phyloP scores from a whole-genome alignment of 495 filamentous ascomycete species.

The Xylaria palmicola region DNA sequence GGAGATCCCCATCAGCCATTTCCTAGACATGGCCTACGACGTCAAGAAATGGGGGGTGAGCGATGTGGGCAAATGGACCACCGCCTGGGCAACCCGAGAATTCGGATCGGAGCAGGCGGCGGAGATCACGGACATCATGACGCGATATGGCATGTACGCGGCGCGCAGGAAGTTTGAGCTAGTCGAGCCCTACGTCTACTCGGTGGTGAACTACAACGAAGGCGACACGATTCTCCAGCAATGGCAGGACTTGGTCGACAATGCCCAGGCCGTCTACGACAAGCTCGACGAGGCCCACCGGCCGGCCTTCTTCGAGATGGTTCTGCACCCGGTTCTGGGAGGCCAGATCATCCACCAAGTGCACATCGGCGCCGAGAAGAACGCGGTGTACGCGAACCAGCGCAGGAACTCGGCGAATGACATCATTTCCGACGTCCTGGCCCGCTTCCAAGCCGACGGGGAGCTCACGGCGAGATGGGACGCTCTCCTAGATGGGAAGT shows the following conservation, averaged over 20 bases:
- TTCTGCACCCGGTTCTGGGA: slow-evolving; percentile 65
- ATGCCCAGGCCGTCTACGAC: slow-evolving; percentile 57
- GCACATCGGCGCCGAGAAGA: slow-evolving; percentile 59
- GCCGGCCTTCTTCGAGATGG: slow-evolving; percentile 67
- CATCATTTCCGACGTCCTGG: slow-evolving; percentile 57
- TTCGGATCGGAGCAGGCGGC: slow-evolving; percentile 53
- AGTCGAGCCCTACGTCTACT: slow-evolving; percentile 62
- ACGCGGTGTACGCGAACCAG: slow-evolving; percentile 63
- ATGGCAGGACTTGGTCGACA: slow-evolving; percentile 57
- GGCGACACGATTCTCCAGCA: slow-evolving; percentile 62
- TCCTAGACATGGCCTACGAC: slow-evolving; percentile 67
- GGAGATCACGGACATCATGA: slow-evolving; percentile 55
- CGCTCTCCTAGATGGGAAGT: slow-evolving; percentile 64
- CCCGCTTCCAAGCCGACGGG: slow-evolving; percentile 60
- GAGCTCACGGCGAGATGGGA: slow-evolving; percentile 63
- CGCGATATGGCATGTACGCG: slow-evolving; percentile 61
- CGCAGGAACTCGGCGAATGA: slow-evolving; percentile 65
- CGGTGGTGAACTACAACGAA: slow-evolving; percentile 69
- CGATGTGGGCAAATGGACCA: slow-evolving; percentile 56
- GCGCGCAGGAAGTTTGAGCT: slow-evolving; percentile 68
- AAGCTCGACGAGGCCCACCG: slow-evolving; percentile 46
- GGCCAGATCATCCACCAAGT: slow-evolving; percentile 62
- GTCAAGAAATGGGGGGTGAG: slow-evolving; percentile 52
- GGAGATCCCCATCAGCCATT: slow-evolving; percentile 68
- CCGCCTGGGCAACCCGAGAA: slow-evolving; percentile 57